Evolutionary conservation across 805 yeast genomes (phyloP).

Genomic region (Starmerella vaccinii): DNA sequence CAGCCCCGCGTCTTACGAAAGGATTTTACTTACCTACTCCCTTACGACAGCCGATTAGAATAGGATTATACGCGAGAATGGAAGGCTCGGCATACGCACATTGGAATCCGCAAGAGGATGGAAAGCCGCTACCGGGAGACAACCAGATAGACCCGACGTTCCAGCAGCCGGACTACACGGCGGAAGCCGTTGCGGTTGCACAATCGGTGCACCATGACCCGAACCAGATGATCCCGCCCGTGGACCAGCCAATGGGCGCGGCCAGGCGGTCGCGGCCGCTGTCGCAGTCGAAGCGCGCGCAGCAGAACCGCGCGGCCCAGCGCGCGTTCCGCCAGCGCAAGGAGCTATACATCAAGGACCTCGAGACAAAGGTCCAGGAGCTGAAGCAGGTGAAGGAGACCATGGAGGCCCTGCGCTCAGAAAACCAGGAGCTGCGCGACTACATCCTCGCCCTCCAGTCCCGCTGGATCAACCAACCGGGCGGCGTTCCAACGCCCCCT

Average conservation of each 20-base stretch:
- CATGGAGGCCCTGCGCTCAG: constrained; percentile 56
- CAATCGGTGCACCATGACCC: constrained; percentile 27
- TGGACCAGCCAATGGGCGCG: constrained; percentile 27
- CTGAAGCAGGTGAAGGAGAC: constrained; percentile 53
- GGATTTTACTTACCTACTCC: constrained; percentile 18
- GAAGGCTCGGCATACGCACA: constrained; percentile 26
- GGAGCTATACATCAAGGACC: constrained; percentile 68
- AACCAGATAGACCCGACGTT: constrained; percentile 28
- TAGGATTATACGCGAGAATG: constrained; percentile 21
- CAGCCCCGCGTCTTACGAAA: constrained; percentile 20
- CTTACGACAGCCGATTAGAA: constrained; percentile 24
- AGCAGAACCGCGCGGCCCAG: constrained; percentile 86
- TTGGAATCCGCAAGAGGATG: constrained; percentile 25
- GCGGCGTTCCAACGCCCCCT: constrained; percentile 39
- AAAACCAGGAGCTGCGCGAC: constrained; percentile 61
- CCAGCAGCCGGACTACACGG: constrained; percentile 27
- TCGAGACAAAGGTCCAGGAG: constrained; percentile 60
- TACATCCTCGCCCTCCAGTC: constrained; percentile 62
- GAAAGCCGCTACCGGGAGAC: constrained; percentile 25
- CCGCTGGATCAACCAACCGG: constrained; percentile 47
- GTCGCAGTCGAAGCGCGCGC: constrained; percentile 70
- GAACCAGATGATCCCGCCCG: constrained; percentile 24
- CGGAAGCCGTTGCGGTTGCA: constrained; percentile 28
- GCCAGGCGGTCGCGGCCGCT: constrained; percentile 36
- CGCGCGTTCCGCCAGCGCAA: constrained; percentile 80